A percentile compares a stretch with the other conserved stretches of the same genome.
Conservation (phyloP, 1,139 yeast genomes). For the Kodamaea derodonti region DNA sequence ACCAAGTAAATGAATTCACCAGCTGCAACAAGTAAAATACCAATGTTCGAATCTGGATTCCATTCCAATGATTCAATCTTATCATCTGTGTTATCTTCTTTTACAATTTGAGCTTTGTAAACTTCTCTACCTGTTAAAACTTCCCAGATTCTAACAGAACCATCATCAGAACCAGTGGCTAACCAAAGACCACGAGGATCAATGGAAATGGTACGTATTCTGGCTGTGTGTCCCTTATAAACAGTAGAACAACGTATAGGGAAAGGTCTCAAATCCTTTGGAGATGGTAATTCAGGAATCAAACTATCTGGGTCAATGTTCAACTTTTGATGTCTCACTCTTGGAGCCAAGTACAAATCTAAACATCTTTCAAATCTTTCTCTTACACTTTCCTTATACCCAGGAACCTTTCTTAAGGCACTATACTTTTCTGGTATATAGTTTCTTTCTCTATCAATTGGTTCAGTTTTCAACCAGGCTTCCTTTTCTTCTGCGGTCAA, state of each 20-base stretch:
- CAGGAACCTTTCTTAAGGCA: constrained; percentile 89
- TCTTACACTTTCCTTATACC: constrained; percentile 77
- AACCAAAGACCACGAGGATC: constrained; percentile 93
- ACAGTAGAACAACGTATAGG: constrained; percentile 87
- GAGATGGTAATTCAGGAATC: constrained; percentile 94
- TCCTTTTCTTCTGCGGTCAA: constrained; percentile 73
- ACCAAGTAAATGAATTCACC: constrained; percentile 76
- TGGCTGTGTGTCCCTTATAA: constrained; percentile 79
- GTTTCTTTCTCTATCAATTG: constrained; percentile 73
- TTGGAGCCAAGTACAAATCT: constrained; percentile 92
- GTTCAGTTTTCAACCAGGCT: constrained; percentile 69
- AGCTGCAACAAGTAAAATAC: constrained; percentile 77
- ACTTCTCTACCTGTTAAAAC: constrained; percentile 92
- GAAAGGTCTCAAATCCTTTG: constrained; percentile 96
- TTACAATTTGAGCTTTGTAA: constrained; percentile 56
- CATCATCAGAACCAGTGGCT: constrained; percentile 98
- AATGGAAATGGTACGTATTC: constrained; percentile 75
- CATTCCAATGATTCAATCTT: constrained; percentile 81
- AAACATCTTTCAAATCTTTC: constrained; percentile 93
- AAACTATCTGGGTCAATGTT: constrained; percentile 95
- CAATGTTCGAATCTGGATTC: constrained; percentile 77
- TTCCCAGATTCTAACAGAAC: constrained; percentile 95
- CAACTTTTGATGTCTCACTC: constrained; percentile 86
- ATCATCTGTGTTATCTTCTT: constrained; percentile 59
- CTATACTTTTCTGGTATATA: constrained; percentile 79